phyloP scores from a whole-genome alignment of 441 rosid genomes.

The Syzygium syzygioides region DNA sequence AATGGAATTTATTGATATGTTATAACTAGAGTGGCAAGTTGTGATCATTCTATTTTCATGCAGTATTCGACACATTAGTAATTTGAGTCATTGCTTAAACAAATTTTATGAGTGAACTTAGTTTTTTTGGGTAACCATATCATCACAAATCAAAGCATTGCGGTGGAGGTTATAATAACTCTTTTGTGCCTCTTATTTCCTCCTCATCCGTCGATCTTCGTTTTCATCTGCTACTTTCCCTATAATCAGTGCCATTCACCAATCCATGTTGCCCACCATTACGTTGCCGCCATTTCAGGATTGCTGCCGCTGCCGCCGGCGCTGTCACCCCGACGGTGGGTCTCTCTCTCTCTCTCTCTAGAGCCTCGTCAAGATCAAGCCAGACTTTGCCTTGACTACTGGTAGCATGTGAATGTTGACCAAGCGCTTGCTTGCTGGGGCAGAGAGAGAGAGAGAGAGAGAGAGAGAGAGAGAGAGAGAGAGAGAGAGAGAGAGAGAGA shows the following conservation, averaged over 20 bases:
- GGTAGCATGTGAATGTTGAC: neutral
- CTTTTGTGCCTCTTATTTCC: neutral
- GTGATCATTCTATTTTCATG: neutral
- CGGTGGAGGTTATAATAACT: too few relatives aligned
- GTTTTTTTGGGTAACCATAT: neutral
- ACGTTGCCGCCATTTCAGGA: neutral
- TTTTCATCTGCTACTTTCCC: neutral
- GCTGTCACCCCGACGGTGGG: fast-evolving
- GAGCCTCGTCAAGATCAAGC: neutral
- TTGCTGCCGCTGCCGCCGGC: fast-evolving
- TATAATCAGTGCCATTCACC: neutral
- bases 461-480: neutral
- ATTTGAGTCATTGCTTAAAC: neutral
- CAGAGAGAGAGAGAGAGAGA: neutral
- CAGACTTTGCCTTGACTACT: neutral
- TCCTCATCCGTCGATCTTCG: neutral
- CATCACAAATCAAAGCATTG: neutral
- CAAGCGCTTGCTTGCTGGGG: neutral
- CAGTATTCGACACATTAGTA: fast-evolving
- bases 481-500: neutral
- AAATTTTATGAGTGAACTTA: neutral
- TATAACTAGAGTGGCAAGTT: fast-evolving
- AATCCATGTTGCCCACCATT: neutral
- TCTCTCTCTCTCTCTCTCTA: neutral
- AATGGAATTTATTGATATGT: fast-evolving